Evolutionary conservation across 2,329 filamentous ascomycete genomes (phyloP), one percentile per base, ranked within the genome.

Genomic region (Stachybotrys echinatus): DNA sequence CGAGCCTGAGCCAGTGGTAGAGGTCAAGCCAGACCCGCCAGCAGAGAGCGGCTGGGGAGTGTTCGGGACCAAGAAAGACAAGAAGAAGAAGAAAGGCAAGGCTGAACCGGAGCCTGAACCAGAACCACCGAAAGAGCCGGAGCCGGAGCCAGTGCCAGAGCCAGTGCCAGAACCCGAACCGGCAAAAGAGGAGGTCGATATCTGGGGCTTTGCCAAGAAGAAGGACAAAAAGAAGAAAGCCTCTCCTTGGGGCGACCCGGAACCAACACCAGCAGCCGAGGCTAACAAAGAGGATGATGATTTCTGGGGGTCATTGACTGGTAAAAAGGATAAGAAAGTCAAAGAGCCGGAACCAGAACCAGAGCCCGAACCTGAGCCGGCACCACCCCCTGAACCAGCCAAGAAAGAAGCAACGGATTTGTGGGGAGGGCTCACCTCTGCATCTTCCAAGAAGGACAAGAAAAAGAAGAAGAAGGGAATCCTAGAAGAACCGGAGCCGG

Each of bases 31-130:
- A 37, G 44, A 40, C 12, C 55, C 56, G 21, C 46, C 48, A 23
- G 51, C 54, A 38, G 60, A 62, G 5, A 61, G 63, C 21, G 39
- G 55, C 31, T 65, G 60, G 62, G 57, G 55, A 39, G 55, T 58
- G 34, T 63, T 62, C 54, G 52, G 58, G 23, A 51, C 49, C n/a
- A 69, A 67, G 51, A 65, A 61, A 44, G 61, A 61, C n/a, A 58
- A 59, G 51, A 61, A 65, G 54, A 60, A 65, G 44, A 55, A 58
- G 39, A 56, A 62, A 44, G 42, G 51, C 50, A 46, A 46, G 19
- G 19, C 44, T 37, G 23, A 22, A 8, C 39, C 45, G 6, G 60
- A 59, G 18, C 55, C 59, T 42, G 56, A 59, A 37, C 55, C 58
- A 4, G 61, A 63, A n/a, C 59, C n/a, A n/a, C n/a, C n/a, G n/a